Evolutionary conservation across 177 flowering plant genomes (phyloP).

Genomic region (Tripterygium wilfordii): DNA sequence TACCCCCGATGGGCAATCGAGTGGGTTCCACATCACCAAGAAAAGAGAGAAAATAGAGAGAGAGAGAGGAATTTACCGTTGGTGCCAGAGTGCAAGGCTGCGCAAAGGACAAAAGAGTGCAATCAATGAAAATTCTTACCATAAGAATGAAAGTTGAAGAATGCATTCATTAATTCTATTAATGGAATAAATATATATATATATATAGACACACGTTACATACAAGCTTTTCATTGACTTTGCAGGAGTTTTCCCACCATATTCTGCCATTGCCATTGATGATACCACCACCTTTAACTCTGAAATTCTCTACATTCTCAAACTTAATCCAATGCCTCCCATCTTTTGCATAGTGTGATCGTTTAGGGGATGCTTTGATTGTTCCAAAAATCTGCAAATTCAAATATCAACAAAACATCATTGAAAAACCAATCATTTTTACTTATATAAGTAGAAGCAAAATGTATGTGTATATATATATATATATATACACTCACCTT

Average conservation of each 20-base stretch:
- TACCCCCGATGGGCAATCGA: neutral
- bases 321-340: constrained; percentile 64
- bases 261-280: constrained; percentile 71
- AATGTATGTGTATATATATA: neutral
- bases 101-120: constrained; percentile 1
- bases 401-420: neutral
- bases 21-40: neutral
- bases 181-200: neutral
- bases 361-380: constrained; percentile 29
- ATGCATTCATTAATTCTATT: neutral
- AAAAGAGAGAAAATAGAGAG: neutral
- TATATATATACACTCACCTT: constrained; percentile 19
- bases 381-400: constrained; percentile 21
- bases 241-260: constrained; percentile 92
- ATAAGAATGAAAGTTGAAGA: constrained; percentile 6
- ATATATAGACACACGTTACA: neutral
- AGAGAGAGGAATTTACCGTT: constrained; percentile 40
- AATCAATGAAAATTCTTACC: constrained; percentile 11
- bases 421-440: neutral
- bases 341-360: constrained; percentile 35
- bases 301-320: constrained; percentile 32
- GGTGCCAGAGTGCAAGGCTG: constrained; percentile 86
- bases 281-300: constrained; percentile 69
- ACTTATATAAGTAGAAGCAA: neutral
- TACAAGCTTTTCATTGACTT: constrained; percentile 37